Base-by-base conservation (phyloP, 2,329 filamentous ascomycete species). In the Clonostachys solani region DNA sequence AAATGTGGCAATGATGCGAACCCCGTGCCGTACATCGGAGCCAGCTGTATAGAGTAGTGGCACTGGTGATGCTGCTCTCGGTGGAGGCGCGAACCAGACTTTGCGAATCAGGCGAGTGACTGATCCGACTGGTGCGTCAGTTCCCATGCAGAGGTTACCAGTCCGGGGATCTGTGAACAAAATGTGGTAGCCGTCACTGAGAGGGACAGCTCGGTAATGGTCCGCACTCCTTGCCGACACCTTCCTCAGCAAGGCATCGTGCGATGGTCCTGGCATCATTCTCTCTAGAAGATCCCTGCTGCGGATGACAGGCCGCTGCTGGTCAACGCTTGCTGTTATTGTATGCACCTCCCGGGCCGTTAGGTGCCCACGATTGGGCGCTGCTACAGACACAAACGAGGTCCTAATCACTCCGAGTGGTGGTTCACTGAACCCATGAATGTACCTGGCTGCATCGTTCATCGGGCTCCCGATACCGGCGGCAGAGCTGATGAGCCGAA, bases 171-270 rank as follows among this genome's bases (percentile, higher is more conserved):
- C 82, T 7, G 80, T 80, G 58, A 85, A 87, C 6, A 87, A 62
- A 35, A 87, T 69, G 54, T 87, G 81, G 47, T 77, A 67, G 2
- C 83, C 83, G 58, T 87, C 84, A 50, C 80, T 83, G 37, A 87
- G 60, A 5, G 84, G 83, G 12, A 85, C 64, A 3, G 83, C 82
- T 42, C 75, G 76, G 55, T 82, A 85, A 54, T 86, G 81, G 55
- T 86, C 81, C 34, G 73, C 73, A 43, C 66, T 68, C 1, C 65
- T 68, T 15, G 68, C 66, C 33, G 67, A 63, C n/a, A 73, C 59
- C 9, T 65, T 56, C 33, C 23, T 42, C n/a, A 23, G 19, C 15
- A 8, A 13, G 15, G 13, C 9, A 7, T 23, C 41, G 15, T 42
- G n/a, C 16, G 12, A 17, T 15, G n/a, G 2, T 15, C 16, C 16